These are phyloP conservation scores for Monilinia polystroma DNA, from an alignment of 2,329 filamentous ascomycete genomes.

Conservation along the genomic window DNA sequence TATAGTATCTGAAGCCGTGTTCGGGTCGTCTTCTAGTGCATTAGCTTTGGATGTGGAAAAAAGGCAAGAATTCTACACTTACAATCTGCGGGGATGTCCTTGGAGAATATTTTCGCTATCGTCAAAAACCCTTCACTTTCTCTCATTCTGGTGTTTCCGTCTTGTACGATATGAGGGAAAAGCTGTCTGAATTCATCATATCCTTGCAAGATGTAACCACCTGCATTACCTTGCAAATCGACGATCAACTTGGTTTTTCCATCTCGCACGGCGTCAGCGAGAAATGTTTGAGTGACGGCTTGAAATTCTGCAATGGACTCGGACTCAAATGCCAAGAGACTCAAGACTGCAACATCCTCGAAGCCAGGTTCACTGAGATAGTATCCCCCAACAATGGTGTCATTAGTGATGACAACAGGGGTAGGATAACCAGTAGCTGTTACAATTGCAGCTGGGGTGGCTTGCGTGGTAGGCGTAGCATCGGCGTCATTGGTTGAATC, in stretches of 20 bases:
- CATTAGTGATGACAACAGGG: constrained; percentile 33
- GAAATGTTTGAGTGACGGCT: constrained; percentile 41
- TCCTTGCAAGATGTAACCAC: constrained; percentile 51
- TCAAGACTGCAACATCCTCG: constrained; percentile 39
- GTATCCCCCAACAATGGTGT: constrained; percentile 36
- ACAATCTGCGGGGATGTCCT: constrained; percentile 31
- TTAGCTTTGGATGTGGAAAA: neutral
- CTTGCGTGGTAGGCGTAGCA: neutral
- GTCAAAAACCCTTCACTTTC: constrained; percentile 32
- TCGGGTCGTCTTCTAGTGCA: constrained; percentile 27
- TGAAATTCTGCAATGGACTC: constrained; percentile 36
- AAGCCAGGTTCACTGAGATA: constrained; percentile 36
- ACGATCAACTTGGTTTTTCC: constrained; percentile 61
- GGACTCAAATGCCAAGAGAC: constrained; percentile 35
- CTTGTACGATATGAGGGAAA: constrained; percentile 39
- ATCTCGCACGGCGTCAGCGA: constrained; percentile 46
- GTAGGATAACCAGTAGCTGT: constrained; percentile 34
- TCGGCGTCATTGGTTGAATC: too few species aligned
- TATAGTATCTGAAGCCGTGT: constrained; percentile 29
- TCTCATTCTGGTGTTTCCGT: constrained; percentile 34
- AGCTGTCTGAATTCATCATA: constrained; percentile 50
- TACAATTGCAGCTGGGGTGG: constrained; percentile 23
- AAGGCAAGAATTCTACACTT: neutral
- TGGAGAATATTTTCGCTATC: constrained; percentile 31
- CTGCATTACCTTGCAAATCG: constrained; percentile 61